phyloP scores from a whole-genome alignment of 2,329 filamentous ascomycete species.

The Exophiala viscosa region DNA sequence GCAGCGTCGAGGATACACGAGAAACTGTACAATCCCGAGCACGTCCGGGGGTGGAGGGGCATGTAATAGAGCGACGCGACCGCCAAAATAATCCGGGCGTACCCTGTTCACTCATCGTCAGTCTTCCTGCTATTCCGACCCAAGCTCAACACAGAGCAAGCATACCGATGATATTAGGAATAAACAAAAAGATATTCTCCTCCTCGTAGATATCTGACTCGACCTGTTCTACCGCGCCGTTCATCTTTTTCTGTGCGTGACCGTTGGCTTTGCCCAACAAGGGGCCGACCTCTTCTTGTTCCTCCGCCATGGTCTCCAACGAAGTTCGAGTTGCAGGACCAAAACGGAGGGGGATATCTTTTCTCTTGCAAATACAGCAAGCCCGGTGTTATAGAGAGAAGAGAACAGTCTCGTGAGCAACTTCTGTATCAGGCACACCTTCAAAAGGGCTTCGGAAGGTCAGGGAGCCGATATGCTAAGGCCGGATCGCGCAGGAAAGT shows the following conservation, averaged over 20 bases:
- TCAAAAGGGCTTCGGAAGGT: no score
- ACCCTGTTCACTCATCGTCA: conserved; percentile 51
- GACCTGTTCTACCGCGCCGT: conserved; percentile 28
- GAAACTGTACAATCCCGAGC: conserved; percentile 68
- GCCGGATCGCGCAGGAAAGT: no score
- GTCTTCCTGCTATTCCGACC: background rate
- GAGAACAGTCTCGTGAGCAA: conserved; percentile 2
- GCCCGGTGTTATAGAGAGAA: background rate
- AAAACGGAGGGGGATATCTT: no score
- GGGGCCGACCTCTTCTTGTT: conserved; percentile 3
- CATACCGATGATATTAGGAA: conserved; percentile 76
- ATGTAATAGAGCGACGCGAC: conserved; percentile 96
- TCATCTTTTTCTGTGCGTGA: conserved; percentile 31
- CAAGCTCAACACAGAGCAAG: conserved; percentile 5
- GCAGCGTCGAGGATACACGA: conserved; percentile 94
- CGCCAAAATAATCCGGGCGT: conserved; percentile 73
- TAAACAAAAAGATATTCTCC: conserved; percentile 80
- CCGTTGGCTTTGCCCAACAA: conserved; percentile 8
- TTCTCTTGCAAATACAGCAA: no score
- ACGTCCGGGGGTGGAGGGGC: conserved; percentile 66
- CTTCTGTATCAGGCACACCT: conserved; percentile 2
- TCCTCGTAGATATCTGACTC: conserved; percentile 38
- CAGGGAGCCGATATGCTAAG: no score
- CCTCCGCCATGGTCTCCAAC: conserved; percentile 1
- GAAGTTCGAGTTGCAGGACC: background rate